Evolutionary conservation across 2,329 filamentous ascomycete species (phyloP), one percentile per base, ranked within the genome.

Genomic region (Fusarium sp.): DNA sequence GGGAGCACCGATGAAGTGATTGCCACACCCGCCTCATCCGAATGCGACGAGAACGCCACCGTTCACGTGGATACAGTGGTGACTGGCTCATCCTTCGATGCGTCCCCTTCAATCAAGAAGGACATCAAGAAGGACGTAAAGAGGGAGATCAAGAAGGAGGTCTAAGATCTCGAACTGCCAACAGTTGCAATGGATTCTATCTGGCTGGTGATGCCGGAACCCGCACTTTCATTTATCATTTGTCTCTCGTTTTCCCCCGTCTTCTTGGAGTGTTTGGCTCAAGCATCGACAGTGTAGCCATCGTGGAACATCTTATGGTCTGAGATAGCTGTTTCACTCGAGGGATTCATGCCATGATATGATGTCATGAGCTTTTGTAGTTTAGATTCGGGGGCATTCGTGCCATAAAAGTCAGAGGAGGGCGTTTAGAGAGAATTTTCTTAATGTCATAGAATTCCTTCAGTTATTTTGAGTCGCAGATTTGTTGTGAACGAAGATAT

Each of bases 1-100:
- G 82, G 83, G 77, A 84, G 81, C 73, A 80, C 80, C 64, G 80
- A 84, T 69, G 83, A 82, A 61, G 79, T 81, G 62, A 80, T 82
- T 77, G 78, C 79, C 42, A 82, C 81, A 61, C 82, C 84, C 62
- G 80, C 81, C 52, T 81, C 85, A 61, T 88, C 86, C 52, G 86
- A 88, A 71, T 86, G 82, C 66, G 87, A 88, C 71, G 88, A 90
- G 77, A 86, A 85, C 67, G 84, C 86, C 64, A 89, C 88, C n/a
- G 85, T 89, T 75, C 85, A 86, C 68, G 84, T 87, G 53, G 86
- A 89, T 69, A 84, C 84, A 62, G 84, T 83, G 58, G 81, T 83
- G 61, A 84, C 83, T 60, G 83, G 72, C 86, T 84, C 77, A 83
- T 84, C 73, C 82, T 64, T 76, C 52, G 65, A 85, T 72, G 86